Evolutionary conservation across 371 early-diverging fungal genomes (phyloP).

Genomic region (Mucor circinelloides): DNA sequence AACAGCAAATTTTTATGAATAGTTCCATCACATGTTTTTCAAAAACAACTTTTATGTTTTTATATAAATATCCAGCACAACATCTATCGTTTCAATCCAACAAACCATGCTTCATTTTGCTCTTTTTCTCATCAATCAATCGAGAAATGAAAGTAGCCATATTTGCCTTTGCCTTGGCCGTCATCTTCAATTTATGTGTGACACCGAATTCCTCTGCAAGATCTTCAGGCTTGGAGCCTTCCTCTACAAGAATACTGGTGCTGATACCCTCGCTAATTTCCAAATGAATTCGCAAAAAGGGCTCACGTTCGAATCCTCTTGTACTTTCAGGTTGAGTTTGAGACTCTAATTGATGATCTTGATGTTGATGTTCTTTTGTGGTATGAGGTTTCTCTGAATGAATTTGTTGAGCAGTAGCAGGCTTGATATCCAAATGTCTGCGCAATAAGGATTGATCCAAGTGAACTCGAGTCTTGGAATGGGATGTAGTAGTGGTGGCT

Average conservation of each 20-base stretch:
- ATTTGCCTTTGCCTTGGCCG: slow-evolving; percentile 13
- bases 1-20: no score
- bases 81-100: background rate
- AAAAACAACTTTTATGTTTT: no score
- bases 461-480: background rate
- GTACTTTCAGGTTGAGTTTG: slow-evolving; percentile 4
- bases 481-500: background rate
- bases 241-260: slow-evolving; percentile 26
- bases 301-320: background rate
- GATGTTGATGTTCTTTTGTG: background rate
- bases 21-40: no score
- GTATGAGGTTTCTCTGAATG: background rate
- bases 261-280: slow-evolving; percentile 35
- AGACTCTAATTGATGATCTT: background rate
- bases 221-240: slow-evolving; percentile 20
- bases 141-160: background rate
- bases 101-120: background rate
- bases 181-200: slow-evolving; percentile 22
- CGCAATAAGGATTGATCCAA: background rate
- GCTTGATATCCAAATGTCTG: background rate
- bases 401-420: background rate
- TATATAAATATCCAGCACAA: no score
- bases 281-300: slow-evolving; percentile 30
- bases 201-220: slow-evolving; percentile 32
- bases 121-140: background rate